Conservation (phyloP, 257 asterid genomes). For the Salvia miltiorrhiza region DNA sequence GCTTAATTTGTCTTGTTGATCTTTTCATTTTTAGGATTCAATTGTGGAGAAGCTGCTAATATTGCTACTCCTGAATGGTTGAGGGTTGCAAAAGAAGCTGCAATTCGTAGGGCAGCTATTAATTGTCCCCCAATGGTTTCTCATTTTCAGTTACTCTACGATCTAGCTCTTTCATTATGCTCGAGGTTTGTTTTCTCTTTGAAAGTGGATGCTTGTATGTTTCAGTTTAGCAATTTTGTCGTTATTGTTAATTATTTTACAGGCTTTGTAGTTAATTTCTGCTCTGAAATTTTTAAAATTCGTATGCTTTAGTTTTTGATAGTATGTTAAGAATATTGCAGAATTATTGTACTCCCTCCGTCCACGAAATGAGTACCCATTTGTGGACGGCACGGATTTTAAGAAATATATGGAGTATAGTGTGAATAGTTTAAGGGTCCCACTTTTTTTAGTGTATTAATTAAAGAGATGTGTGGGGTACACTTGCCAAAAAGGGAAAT, state of each 20-base stretch:
- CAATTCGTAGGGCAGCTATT: conserved; percentile 93
- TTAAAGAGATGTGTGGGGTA: no score
- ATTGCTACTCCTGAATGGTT: conserved; percentile 99
- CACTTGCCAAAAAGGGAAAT: no score
- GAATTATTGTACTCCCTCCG: conserved; percentile 11
- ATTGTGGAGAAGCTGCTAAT: conserved; percentile 97
- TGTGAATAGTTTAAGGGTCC: no score
- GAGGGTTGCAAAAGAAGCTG: conserved; percentile 95
- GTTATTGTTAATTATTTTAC: not conserved
- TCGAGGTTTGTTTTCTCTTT: conserved; percentile 69
- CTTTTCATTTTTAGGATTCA: conserved; percentile 62
- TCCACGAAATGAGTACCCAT: no score
- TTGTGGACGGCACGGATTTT: no score
- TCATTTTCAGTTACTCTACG: conserved; percentile 92
- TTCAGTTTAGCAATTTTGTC: conserved; percentile 3
- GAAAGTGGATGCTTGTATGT: conserved; percentile 1
- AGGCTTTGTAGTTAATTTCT: not conserved
- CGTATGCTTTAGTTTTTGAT: not conserved
- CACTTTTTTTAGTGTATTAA: no score
- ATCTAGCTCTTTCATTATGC: conserved; percentile 77
- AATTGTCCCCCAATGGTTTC: conserved; percentile 99
- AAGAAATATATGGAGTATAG: no score
- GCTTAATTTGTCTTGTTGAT: conserved; percentile 15
- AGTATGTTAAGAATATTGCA: not conserved
- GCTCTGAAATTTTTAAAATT: conserved; percentile 9